phyloP scores from a whole-genome alignment of 345 rosid species.

The Murraya koenigii region DNA sequence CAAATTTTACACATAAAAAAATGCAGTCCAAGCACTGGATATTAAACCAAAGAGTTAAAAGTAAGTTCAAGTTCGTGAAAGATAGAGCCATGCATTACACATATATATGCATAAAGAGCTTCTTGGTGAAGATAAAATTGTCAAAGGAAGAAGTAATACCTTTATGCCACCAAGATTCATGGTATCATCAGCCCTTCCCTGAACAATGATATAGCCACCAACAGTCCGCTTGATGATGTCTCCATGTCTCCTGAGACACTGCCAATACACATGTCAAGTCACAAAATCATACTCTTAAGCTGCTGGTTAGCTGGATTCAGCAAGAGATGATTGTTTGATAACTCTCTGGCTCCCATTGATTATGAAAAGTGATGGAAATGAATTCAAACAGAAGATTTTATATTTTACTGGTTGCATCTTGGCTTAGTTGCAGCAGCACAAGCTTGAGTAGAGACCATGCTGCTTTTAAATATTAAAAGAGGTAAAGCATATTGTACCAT shows the following conservation, averaged over 20 bases:
- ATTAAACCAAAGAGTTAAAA: not conserved
- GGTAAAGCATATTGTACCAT: not conserved
- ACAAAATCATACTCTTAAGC: not conserved
- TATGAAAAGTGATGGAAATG: not conserved
- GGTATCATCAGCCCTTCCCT: constrained; percentile 95
- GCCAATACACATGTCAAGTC: constrained; percentile 17
- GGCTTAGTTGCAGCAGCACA: not conserved
- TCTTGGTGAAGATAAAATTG: not conserved
- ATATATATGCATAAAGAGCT: too few species aligned
- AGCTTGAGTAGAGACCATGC: too few species aligned
- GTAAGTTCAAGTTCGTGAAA: not conserved
- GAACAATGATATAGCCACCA: constrained; percentile 70
- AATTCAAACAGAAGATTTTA: not conserved
- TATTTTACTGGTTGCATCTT: not conserved
- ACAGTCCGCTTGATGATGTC: constrained; percentile 66
- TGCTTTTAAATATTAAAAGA: not conserved
- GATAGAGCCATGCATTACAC: not conserved
- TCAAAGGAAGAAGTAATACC: constrained; percentile 31
- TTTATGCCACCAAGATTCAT: constrained; percentile 98
- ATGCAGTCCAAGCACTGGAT: not conserved
- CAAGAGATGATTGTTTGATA: not conserved
- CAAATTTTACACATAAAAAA: not conserved
- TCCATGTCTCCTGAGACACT: constrained; percentile 90
- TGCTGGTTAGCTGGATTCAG: not conserved
- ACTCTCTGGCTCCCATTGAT: not conserved